Evolutionary conservation across 2,329 filamentous ascomycete species (phyloP).

Genomic region (Xylariaceae sp.): DNA sequence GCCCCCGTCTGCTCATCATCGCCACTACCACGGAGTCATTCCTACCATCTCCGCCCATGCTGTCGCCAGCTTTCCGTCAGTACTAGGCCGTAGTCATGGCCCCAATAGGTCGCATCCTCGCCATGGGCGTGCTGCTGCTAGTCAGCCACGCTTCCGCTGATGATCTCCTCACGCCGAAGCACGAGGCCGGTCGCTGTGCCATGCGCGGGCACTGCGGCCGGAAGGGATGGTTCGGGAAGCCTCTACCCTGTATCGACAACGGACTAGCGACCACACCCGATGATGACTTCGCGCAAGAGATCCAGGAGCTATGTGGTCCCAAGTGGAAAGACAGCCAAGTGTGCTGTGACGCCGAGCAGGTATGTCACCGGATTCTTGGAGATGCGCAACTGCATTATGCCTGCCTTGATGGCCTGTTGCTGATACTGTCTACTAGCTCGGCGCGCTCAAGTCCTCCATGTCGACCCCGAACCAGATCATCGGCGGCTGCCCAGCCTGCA

Average conservation of each 20-base stretch:
- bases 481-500: slow-evolving; percentile 90
- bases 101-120: slow-evolving; percentile 28
- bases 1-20: slow-evolving; percentile 3
- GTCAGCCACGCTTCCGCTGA: slow-evolving; percentile 22
- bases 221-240: slow-evolving; percentile 79
- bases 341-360: slow-evolving; percentile 79
- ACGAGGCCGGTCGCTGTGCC: slow-evolving; percentile 82
- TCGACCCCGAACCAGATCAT: slow-evolving; percentile 84
- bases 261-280: slow-evolving; percentile 69
- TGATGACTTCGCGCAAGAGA: slow-evolving; percentile 61
- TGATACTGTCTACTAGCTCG: no score
- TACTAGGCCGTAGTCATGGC: slow-evolving; percentile 27
- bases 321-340: slow-evolving; percentile 80
- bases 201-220: slow-evolving; percentile 89
- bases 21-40: slow-evolving; percentile 1
- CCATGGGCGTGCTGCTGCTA: slow-evolving; percentile 26
- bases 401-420: no score
- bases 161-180: slow-evolving; percentile 47
- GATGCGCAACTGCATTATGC: no score
- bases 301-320: slow-evolving; percentile 77
- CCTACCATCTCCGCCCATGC: slow-evolving; percentile 10
- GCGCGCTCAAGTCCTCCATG: slow-evolving; percentile 74
- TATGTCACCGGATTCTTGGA: slow-evolving; percentile 29
- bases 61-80: slow-evolving; percentile 7
- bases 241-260: slow-evolving; percentile 91